Evolutionary conservation across 2,329 filamentous ascomycete species (phyloP), one percentile per base, ranked within the genome.

Genomic region (Thyridium curvatum): DNA sequence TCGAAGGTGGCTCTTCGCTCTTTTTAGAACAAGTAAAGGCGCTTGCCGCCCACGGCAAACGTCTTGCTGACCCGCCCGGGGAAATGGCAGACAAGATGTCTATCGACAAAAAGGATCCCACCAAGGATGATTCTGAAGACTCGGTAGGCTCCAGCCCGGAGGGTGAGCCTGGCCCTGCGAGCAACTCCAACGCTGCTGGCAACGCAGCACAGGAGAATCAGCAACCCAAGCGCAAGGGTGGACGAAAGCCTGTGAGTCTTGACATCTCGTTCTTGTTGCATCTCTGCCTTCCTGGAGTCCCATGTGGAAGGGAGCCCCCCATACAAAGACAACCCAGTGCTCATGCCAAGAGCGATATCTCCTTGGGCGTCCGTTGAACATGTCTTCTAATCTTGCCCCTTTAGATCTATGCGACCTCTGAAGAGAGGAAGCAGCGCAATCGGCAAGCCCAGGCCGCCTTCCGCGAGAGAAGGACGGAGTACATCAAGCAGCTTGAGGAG

Each of bases 401-500:
- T 14, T 37, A 96, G 91, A 96, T 96, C 48, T 98, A 98, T 74
- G 93, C 93, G 39, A 98, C 93, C 29, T 97, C 93, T 10, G 93
- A 98, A 64, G 93, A 98, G 66, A 83, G 93, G 56, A 97, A 98
- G 70, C 93, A 97, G 67, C 81, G 93, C 49, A 98, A 98, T 60
- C 76, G 93, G 52, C 93, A 97, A 69, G 93, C 93, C 35, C 93
- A 98, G 66, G 93, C 93, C 40, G 93, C 93, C 41, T 98, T 98
- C 57, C 84, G 93, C 52, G 93, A 98, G 67, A 84, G 93, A 49
- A 83, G 93, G 42, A 97, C 91, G 40, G 93, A 98, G 70, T 98
- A 98, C 64, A 98, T 98, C 69, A 97, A 97, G 69, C 93, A 98
- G 64, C 77, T 98, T 18, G 93, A 98, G 67, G 88, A 91, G 52